Percentiles rank a stretch among this genome's conserved stretches.
These are phyloP conservation scores for Coemansia sp. DNA, from an alignment of 192 early-diverging fungal genomes.

Conservation along the genomic window DNA sequence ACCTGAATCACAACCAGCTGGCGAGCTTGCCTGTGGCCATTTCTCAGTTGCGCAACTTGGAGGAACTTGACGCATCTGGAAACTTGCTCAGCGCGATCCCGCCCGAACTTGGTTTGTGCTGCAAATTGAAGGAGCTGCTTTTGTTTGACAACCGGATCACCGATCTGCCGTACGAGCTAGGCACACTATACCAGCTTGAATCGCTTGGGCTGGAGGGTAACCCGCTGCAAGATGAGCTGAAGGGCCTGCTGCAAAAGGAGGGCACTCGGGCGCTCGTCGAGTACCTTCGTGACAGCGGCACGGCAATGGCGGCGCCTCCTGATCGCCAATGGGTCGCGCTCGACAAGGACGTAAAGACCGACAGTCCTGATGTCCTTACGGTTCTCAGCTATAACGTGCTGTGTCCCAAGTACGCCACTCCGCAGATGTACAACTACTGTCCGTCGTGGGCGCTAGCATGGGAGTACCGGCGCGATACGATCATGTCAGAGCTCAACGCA, in stretches of 20 bases:
- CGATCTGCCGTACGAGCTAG: conserved; percentile 86
- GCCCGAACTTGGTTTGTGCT: conserved; percentile 86
- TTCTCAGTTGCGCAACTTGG: conserved; percentile 66
- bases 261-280: conserved; percentile 81
- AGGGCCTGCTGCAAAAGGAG: conserved; percentile 82
- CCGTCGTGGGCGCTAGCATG: conserved; percentile 94
- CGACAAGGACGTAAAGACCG: conserved; percentile 71
- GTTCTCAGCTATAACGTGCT: conserved; percentile 94
- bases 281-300: conserved; percentile 88
- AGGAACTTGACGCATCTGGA: conserved; percentile 84
- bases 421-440: conserved; percentile 89
- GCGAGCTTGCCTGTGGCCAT: conserved; percentile 76
- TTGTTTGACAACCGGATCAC: conserved; percentile 91
- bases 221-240: conserved; percentile 82
- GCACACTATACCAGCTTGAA: conserved; percentile 88
- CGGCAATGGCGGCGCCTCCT: conserved; percentile 74
- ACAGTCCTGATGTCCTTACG: conserved; percentile 78
- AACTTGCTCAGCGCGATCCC: conserved; percentile 85
- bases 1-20: conserved; percentile 96
- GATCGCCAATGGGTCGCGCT: conserved; percentile 91
- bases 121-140: conserved; percentile 79
- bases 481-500: conserved; percentile 82
- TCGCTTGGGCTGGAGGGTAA: conserved; percentile 95
- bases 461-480: conserved; percentile 91
- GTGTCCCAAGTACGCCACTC: conserved; percentile 86